phyloP scores from a whole-genome alignment of 768 basidiomycete species.

The Calocera viscosa region DNA sequence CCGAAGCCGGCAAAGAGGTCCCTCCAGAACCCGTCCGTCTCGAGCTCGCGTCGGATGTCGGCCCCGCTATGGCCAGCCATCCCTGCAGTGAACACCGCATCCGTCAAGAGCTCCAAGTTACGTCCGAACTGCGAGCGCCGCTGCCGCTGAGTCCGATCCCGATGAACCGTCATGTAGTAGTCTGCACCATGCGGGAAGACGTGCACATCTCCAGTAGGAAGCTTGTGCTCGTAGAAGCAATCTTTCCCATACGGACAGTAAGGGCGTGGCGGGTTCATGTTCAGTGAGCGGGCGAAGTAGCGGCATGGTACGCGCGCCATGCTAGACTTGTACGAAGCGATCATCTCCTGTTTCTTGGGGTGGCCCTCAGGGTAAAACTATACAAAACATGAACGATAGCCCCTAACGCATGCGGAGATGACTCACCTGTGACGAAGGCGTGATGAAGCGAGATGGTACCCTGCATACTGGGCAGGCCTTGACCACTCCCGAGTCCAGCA shows the following conservation, averaged over 20 bases:
- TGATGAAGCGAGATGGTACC: slow-evolving; percentile 49
- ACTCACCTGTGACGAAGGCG: slow-evolving; percentile 43
- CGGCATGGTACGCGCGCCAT: slow-evolving; percentile 63
- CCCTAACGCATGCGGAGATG: slow-evolving; percentile 14
- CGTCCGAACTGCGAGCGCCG: slow-evolving; percentile 1
- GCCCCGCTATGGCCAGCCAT: background rate
- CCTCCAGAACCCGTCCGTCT: background rate
- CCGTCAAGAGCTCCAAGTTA: background rate
- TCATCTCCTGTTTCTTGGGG: slow-evolving; percentile 38
- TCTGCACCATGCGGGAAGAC: background rate
- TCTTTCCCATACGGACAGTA: slow-evolving; percentile 70
- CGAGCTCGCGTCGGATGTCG: background rate
- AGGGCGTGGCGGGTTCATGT: slow-evolving; percentile 31
- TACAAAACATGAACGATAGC: background rate
- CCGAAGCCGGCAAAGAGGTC: background rate
- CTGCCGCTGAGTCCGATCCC: background rate
- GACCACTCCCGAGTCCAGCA: slow-evolving; percentile 44
- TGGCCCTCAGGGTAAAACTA: slow-evolving; percentile 44
- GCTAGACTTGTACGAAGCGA: slow-evolving; percentile 54
- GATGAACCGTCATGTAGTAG: slow-evolving; percentile 4
- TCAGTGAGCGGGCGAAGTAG: slow-evolving; percentile 47
- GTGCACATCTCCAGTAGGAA: background rate
- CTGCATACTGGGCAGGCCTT: slow-evolving; percentile 77
- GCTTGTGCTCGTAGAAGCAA: slow-evolving; percentile 63
- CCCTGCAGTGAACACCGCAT: background rate